Conservation (phyloP, 768 basidiomycete genomes). For the Tylopilus intermedius region DNA sequence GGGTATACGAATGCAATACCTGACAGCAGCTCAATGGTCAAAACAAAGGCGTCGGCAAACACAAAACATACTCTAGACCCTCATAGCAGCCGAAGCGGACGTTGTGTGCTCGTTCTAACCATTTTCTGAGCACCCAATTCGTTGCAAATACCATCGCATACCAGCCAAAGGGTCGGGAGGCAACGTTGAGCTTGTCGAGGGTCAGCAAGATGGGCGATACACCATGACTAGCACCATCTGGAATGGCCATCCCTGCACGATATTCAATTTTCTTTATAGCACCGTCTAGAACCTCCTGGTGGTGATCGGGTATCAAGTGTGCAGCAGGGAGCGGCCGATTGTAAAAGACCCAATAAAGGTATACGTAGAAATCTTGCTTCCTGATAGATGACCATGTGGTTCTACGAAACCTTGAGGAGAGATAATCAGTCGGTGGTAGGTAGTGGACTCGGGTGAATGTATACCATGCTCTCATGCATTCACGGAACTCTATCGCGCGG, state of each 20-base stretch:
- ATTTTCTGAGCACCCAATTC: conserved; percentile 46
- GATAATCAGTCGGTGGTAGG: not conserved
- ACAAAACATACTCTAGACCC: conserved; percentile 59
- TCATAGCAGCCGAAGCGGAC: conserved; percentile 47
- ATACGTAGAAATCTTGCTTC: conserved; percentile 57
- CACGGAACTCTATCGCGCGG: conserved; percentile 69
- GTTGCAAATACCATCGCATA: conserved; percentile 48
- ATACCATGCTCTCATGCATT: conserved; percentile 55
- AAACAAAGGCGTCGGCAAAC: not conserved
- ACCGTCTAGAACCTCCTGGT: conserved; percentile 50
- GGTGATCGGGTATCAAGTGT: conserved; percentile 42
- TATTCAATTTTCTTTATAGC: conserved; percentile 62
- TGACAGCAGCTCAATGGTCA: conserved; percentile 22
- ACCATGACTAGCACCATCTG: conserved; percentile 52
- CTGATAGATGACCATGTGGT: conserved; percentile 70
- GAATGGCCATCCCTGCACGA: conserved; percentile 61
- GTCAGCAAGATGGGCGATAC: conserved; percentile 63
- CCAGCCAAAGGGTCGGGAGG: conserved; percentile 62
- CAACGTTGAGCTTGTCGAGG: conserved; percentile 68
- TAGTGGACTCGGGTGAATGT: not conserved
- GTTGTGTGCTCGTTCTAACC: conserved; percentile 39
- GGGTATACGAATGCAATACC: conserved; percentile 75
- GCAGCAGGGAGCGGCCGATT: conserved; percentile 55
- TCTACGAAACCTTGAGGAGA: conserved; percentile 55
- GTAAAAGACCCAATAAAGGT: conserved; percentile 84